A percentile compares a stretch with the other conserved stretches of the same genome.
Conservation (phyloP, 306 rosid genomes). For the Dicorynia guianensis region DNA sequence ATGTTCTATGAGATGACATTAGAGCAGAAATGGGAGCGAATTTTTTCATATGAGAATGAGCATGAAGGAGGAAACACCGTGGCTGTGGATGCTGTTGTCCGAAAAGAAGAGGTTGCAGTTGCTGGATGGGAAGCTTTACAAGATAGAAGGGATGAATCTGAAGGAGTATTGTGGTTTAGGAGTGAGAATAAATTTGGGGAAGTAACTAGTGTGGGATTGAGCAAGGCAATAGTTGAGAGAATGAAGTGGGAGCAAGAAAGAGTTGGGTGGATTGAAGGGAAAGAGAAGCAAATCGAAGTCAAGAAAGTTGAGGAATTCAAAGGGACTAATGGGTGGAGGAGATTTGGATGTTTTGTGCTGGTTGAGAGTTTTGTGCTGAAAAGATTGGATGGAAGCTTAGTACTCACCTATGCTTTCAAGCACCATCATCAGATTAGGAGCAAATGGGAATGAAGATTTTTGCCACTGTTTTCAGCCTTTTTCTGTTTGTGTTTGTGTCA, state of each 20-base stretch:
- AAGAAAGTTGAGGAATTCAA: conserved; percentile 56
- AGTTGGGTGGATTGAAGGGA: conserved; percentile 51
- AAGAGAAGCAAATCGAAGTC: conserved; percentile 43
- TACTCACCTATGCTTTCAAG: conserved; percentile 53
- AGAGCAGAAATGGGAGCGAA: conserved; percentile 68
- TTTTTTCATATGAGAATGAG: conserved; percentile 47
- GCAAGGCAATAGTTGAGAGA: conserved; percentile 60
- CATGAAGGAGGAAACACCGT: conserved; percentile 11
- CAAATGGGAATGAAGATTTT: conserved; percentile 65
- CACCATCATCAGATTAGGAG: conserved; percentile 52
- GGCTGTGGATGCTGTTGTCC: conserved; percentile 59
- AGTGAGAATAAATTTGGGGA: conserved; percentile 48
- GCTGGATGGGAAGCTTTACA: conserved; percentile 45
- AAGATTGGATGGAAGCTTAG: conserved; percentile 63
- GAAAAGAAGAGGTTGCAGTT: conserved; percentile 51
- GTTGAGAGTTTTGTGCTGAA: conserved; percentile 68
- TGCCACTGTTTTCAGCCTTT: neutral
- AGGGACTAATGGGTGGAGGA: conserved; percentile 61
- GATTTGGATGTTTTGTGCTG: conserved; percentile 65
- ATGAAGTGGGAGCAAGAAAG: conserved; percentile 62
- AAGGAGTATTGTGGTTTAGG: conserved; percentile 60
- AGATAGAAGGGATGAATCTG: conserved; percentile 6
- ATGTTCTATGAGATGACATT: conserved; percentile 74
- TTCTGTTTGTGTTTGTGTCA: conserved; percentile 30
- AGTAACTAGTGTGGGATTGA: conserved; percentile 59